Evolutionary conservation across 2,329 filamentous ascomycete genomes (phyloP).

Genomic region (Hymenotorrendiella dingleyae): DNA sequence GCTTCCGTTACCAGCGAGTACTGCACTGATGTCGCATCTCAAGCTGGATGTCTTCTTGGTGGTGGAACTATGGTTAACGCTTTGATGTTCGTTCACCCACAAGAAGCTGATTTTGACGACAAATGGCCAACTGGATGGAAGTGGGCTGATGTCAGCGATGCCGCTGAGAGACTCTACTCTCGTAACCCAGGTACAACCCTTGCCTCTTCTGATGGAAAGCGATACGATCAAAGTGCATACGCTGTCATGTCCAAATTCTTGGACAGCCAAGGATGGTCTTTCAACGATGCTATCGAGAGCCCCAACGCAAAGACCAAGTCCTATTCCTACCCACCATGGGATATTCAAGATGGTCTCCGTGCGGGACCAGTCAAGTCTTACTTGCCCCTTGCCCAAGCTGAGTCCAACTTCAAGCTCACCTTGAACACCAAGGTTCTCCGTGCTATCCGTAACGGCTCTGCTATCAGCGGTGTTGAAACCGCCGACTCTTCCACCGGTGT

Average conservation of each 20-base stretch:
- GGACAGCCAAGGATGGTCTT: slow-evolving; percentile 49
- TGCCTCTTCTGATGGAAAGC: slow-evolving; percentile 58
- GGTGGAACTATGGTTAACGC: slow-evolving; percentile 52
- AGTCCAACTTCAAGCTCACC: slow-evolving; percentile 59
- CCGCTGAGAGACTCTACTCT: slow-evolving; percentile 56
- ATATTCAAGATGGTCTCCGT: slow-evolving; percentile 58
- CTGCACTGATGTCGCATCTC: slow-evolving; percentile 48
- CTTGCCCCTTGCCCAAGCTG: slow-evolving; percentile 51
- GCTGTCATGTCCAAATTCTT: slow-evolving; percentile 46
- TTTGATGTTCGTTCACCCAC: slow-evolving; percentile 60
- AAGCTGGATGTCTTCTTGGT: slow-evolving; percentile 65
- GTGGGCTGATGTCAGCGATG: slow-evolving; percentile 50
- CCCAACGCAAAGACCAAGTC: slow-evolving; percentile 59
- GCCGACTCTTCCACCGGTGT: slow-evolving; percentile 33
- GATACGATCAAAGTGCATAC: slow-evolving; percentile 61
- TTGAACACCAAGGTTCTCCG: slow-evolving; percentile 59
- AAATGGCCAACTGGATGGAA: slow-evolving; percentile 66
- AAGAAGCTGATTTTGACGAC: slow-evolving; percentile 60
- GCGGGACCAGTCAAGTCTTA: slow-evolving; percentile 66
- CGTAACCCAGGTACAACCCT: slow-evolving; percentile 63
- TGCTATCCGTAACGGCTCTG: slow-evolving; percentile 54
- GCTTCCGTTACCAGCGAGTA: slow-evolving; percentile 43
- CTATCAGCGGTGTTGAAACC: slow-evolving; percentile 57
- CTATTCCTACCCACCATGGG: slow-evolving; percentile 58
- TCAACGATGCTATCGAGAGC: slow-evolving; percentile 33